These are phyloP conservation scores for Beta corolliflora DNA, from an alignment of 179 eudicot species.

Conservation along the genomic window DNA sequence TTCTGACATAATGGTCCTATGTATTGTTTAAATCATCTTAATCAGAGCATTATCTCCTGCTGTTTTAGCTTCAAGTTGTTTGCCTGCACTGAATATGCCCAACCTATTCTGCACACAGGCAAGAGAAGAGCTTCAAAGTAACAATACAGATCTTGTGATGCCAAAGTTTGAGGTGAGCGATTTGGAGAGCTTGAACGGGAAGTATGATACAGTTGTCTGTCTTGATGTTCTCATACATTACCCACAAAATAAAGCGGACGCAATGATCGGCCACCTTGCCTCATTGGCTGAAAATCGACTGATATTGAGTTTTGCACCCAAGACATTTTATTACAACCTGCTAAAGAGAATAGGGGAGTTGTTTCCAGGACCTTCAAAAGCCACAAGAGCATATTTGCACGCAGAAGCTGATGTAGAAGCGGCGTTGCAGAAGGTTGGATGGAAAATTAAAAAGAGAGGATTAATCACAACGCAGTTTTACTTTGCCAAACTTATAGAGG, in stretches of 20 bases:
- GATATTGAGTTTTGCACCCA: conserved; percentile 91
- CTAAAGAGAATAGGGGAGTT: conserved; percentile 94
- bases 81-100: neutral
- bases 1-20: too few species aligned
- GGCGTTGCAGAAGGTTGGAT: conserved; percentile 81
- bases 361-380: conserved; percentile 91
- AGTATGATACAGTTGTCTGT: conserved; percentile 87
- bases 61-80: neutral
- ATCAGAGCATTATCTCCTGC: neutral
- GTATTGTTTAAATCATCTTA: neutral
- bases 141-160: conserved; percentile 43
- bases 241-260: conserved; percentile 95
- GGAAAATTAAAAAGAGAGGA: conserved; percentile 86
- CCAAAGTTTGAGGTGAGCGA: conserved; percentile 94
- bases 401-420: conserved; percentile 91
- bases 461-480: conserved; percentile 83
- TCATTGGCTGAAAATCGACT: conserved; percentile 83
- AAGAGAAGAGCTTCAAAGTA: conserved; percentile 56
- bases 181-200: conserved; percentile 84
- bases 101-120: conserved; percentile 47
- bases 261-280: conserved; percentile 92
- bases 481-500: conserved; percentile 82
- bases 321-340: conserved; percentile 72
- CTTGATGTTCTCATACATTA: conserved; percentile 93
- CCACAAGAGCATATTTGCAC: conserved; percentile 95